Base-by-base conservation (phyloP, 1,284 basidiomycete genomes). In the Ustilago curta region DNA sequence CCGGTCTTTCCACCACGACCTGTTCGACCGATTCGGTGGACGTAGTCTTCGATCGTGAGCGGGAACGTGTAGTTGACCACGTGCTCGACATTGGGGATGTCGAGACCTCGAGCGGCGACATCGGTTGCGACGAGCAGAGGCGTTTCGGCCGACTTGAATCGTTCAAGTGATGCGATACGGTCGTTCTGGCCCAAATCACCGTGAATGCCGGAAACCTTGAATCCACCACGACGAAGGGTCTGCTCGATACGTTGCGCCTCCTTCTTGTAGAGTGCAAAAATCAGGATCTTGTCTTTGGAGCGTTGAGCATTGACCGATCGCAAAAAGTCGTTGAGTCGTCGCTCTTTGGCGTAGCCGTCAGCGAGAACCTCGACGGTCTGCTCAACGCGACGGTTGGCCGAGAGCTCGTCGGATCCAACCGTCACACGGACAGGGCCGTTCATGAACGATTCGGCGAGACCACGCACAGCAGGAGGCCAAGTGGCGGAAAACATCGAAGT, bases 1-100 rank as follows among this genome's bases (percentile, higher is more conserved):
- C 96, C 97, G 35, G 88, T 90, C 84, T 92, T 91, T 32, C 96
- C 96, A 39, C 93, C 96, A 59, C 96, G 92, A 27, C 96, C 94
- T 6, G 96, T 98, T 79, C 96, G 90, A 31, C 96, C 96, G 77
- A 98, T 98, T 32, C 97, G 92, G 87, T 99, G 96, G 69, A 99
- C 92, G 85, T 98, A 99, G 87, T 98, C 88, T 81, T 87, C 76
- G 47, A 82, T 78, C 12, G 71, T 63, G 77, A 99, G 87, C 18
- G 97, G 97, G 88, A 99, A 99, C 9, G 94, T 97, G 82, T 98
- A 97, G 87, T 85, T 85, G 68, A 86, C 71, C 39, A 87, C 86
- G 32, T 91, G 89, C 50, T 91, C 93, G 39, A 99, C 97, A 83
- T 97, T 92, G 4, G 97, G 95, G 79, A 99, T 98, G 87, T 99